Conservation (phyloP, 2,329 filamentous ascomycete species). For the Tolypocladium tundrense region DNA sequence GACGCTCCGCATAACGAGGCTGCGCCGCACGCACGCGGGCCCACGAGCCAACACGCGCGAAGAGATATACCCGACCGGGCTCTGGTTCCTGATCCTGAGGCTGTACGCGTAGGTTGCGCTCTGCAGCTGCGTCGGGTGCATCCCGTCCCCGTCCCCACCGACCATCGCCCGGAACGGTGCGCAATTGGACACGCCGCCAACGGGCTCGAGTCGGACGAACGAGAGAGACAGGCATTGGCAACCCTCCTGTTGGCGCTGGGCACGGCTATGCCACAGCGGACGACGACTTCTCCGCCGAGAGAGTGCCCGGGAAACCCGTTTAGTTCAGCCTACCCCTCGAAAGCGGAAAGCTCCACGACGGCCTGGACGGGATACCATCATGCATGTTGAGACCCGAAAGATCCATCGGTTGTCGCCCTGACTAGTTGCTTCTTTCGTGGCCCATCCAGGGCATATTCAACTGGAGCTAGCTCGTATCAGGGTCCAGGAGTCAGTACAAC, state of each 20-base stretch:
- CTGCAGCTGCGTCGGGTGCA: neutral
- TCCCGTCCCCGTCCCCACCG: neutral
- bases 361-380: neutral
- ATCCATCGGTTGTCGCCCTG: neutral
- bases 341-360: neutral
- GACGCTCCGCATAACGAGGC: neutral
- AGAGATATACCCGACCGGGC: neutral
- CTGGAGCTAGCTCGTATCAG: neutral
- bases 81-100: neutral
- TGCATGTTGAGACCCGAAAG: neutral
- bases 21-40: neutral
- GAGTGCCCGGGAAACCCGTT: neutral
- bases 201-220: neutral
- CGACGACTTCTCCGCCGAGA: neutral
- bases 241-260: neutral
- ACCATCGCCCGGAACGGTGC: neutral
- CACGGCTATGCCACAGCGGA: neutral
- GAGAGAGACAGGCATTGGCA: neutral
- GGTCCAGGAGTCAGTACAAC: neutral
- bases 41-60: neutral
- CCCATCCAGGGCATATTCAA: neutral
- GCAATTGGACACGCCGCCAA: neutral
- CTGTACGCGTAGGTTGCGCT: neutral
- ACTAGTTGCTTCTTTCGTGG: neutral
- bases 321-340: neutral